Evolutionary conservation across 2,329 filamentous ascomycete genomes (phyloP).

Genomic region (Atkinsonella hypoxylon): DNA sequence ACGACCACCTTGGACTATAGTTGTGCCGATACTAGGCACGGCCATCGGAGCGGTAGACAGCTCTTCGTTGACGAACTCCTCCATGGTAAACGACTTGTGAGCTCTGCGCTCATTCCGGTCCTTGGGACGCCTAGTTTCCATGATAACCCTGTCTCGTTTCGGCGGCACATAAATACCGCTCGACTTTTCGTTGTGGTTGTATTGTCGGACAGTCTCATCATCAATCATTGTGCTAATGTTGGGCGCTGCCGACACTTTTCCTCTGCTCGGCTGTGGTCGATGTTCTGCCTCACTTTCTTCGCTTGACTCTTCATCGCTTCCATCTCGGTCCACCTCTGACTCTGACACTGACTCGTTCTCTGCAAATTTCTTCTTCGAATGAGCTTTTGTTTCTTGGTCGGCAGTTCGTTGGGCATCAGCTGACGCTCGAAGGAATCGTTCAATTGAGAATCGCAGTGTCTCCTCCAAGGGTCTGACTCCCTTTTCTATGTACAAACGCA

Average conservation of each 20-base stretch:
- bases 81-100: constrained; percentile 70
- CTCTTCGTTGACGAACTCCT: constrained; percentile 83
- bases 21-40: constrained; percentile 84
- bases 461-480: constrained; percentile 84
- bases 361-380: constrained; percentile 10
- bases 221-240: constrained; percentile 21
- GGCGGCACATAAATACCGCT: constrained; percentile 82
- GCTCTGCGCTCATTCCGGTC: constrained; percentile 50
- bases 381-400: constrained; percentile 16
- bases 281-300: constrained; percentile 5
- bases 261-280: constrained; percentile 6
- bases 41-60: constrained; percentile 70
- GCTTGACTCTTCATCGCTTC: constrained; percentile 17
- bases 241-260: constrained; percentile 19
- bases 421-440: constrained; percentile 81
- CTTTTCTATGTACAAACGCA: constrained; percentile 86
- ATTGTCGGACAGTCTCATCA: constrained; percentile 18
- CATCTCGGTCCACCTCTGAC: constrained; percentile 19
- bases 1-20: constrained; percentile 68
- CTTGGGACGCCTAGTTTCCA: constrained; percentile 56
- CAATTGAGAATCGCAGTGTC: constrained; percentile 87
- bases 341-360: background rate
- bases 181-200: constrained; percentile 20
- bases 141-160: constrained; percentile 72
- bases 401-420: constrained; percentile 52